Evolutionary conservation across 257 asterid species (phyloP).

Genomic region (Lycium barbarum): DNA sequence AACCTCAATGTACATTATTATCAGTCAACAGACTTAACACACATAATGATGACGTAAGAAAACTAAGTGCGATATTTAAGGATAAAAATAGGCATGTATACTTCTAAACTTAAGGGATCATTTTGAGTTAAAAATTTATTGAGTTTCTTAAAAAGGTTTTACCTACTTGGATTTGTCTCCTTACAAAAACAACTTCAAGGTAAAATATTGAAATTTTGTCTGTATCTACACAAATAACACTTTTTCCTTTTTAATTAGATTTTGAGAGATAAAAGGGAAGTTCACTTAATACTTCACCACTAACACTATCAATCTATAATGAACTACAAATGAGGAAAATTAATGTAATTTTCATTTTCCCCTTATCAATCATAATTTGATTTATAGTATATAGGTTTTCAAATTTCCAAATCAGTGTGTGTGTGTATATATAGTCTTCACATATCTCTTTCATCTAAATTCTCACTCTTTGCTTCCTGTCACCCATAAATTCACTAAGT

Average conservation of each 20-base stretch:
- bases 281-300: too few species aligned
- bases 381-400: neutral
- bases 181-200: too few species aligned
- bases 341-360: neutral
- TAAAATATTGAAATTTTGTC: too few species aligned
- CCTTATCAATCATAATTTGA: neutral
- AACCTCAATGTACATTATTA: too few species aligned
- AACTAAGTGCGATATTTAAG: neutral
- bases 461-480: neutral
- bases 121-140: neutral
- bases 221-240: neutral
- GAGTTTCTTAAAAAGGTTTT: neutral
- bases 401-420: too few species aligned
- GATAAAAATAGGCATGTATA: neutral
- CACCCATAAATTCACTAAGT: neutral
- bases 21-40: neutral
- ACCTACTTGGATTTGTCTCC: neutral
- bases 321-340: too few species aligned
- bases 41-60: neutral
- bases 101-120: neutral
- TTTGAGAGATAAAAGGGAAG: neutral
- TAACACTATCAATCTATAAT: too few species aligned
- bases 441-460: neutral
- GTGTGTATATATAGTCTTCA: neutral
- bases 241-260: neutral